A percentile compares a stretch with the other conserved stretches of the same genome.
Evolutionary conservation across 2,329 filamentous ascomycete genomes (phyloP).

Genomic region (Penicillium vulpinum): DNA sequence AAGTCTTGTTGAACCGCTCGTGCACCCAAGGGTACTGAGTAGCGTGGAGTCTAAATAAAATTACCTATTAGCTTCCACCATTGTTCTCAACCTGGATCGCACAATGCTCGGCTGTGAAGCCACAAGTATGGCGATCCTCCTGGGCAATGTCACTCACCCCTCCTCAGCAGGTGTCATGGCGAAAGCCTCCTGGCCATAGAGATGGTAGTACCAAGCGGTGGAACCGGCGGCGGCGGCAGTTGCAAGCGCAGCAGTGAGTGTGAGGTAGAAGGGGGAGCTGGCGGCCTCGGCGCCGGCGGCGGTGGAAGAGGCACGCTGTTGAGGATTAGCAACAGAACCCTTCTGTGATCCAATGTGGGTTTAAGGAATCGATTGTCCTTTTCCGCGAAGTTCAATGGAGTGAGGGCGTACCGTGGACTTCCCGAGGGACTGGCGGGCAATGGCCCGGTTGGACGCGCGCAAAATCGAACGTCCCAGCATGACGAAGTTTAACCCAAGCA

Average conservation of each 20-base stretch:
- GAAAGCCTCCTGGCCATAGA: constrained; percentile 83
- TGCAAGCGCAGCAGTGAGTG: constrained; percentile 81
- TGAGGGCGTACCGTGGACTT: constrained; percentile 71
- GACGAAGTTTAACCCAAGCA: constrained; percentile 43
- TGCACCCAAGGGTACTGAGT: constrained; percentile 96
- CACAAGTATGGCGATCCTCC: constrained; percentile 17
- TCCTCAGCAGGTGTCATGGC: constrained; percentile 94
- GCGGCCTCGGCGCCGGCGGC: constrained; percentile 67
- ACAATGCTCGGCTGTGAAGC: constrained; percentile 28
- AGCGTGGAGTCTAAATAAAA: constrained; percentile 72
- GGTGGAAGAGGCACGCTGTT: constrained; percentile 68
- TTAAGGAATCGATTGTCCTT: constrained; percentile 31
- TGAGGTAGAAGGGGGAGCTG: constrained; percentile 77
- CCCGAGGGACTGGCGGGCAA: constrained; percentile 71
- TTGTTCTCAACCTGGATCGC: constrained; percentile 20
- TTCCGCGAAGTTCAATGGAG: constrained; percentile 32
- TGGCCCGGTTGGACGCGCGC: constrained; percentile 82
- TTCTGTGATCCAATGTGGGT: constrained; percentile 30
- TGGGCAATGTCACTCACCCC: constrained; percentile 69
- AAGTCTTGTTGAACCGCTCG: constrained; percentile 87
- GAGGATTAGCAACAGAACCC: constrained; percentile 34
- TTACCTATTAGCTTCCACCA: constrained; percentile 25
- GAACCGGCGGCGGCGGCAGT: constrained; percentile 85
- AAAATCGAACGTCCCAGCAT: constrained; percentile 94
- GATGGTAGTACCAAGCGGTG: constrained; percentile 95